Base-by-base conservation (phyloP, 805 yeast species). In the Candida endomychidarum region DNA sequence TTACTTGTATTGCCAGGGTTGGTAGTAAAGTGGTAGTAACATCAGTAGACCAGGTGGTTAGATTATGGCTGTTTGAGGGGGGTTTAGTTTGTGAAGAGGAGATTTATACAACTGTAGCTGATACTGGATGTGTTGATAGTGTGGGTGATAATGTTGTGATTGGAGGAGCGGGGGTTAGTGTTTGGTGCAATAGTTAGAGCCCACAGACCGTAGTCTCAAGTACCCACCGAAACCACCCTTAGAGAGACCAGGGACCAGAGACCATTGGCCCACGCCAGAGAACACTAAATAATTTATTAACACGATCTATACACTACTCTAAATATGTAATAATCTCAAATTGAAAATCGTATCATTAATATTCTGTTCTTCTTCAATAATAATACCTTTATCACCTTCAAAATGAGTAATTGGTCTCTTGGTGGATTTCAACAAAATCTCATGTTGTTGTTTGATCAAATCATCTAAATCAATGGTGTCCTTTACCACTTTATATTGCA, bases 321-420 rank as follows among this genome's bases (percentile, higher is more conserved):
- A 81, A 45, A 89, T 61, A 62, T 72, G 81, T 64, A 89, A 75
- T 60, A 90, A 76, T 64, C 95, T 81, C 65, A 90, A 75, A 47
- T 77, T 75, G 72, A 90, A 81, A 38, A 78, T 66, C 37, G 96
- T 83, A 49, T 86, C 96, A 53, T 86, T 86, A 48, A 70, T 70
- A 31, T 55, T 65, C 62, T 88, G 95, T 57, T 88, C 95, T 68
- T 91, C 98, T 54, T 88, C 95, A 43, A 84, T 89, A 51, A 93
- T 77, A 41, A 86, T 73, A 10, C 61, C 62, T 18, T 60, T 67
- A 18, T 61, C 56, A 37, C 54, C 69, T n/a, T 73, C 66, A 47
- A 69, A 68, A 43, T 62, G 70, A 52, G 56, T 77, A 42, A 83
- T 60, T 19, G 84, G 82, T 40, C 76, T 60, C 67, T 87, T 83